Percentiles rank a stretch among this genome's conserved stretches.
Conservation (phyloP, 768 basidiomycete species). For the Lepiota brunneoincarnata region DNA sequence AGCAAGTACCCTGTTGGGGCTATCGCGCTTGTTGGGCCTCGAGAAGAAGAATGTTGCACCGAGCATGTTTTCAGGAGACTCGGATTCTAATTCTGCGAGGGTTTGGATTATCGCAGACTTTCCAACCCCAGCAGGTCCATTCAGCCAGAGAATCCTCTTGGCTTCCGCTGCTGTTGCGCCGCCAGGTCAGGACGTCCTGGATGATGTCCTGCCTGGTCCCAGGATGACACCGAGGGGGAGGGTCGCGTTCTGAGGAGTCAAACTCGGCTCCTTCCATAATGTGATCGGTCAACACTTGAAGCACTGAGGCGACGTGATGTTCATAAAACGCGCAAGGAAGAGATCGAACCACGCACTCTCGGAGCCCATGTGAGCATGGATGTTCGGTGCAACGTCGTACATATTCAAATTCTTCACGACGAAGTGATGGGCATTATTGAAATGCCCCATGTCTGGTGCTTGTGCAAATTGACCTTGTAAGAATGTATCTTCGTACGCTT, state of each 20-base stretch:
- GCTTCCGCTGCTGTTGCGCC: no score
- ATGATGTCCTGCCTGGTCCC: background rate
- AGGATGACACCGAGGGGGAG: no score
- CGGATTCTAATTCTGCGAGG: background rate
- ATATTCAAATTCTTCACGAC: background rate
- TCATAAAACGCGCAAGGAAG: no score
- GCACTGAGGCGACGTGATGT: background rate
- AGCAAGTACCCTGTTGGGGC: background rate
- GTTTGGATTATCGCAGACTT: slow-evolving; percentile 3
- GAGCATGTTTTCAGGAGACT: background rate
- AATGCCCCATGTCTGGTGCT: no score
- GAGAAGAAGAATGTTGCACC: background rate
- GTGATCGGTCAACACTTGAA: background rate
- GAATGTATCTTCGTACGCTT: no score
- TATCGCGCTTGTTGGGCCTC: background rate
- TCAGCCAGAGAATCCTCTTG: background rate
- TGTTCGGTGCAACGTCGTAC: background rate
- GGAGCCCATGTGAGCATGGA: background rate
- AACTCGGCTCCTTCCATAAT: slow-evolving; percentile 12
- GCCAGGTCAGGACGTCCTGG: background rate
- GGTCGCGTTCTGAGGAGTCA: slow-evolving; percentile 11
- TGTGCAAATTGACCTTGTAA: no score
- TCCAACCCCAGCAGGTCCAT: background rate
- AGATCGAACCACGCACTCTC: background rate
- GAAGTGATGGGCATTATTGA: background rate